Percentiles rank a stretch among this genome's conserved stretches.
Evolutionary conservation across 2,329 filamentous ascomycete genomes (phyloP).

Genomic region (Akanthomyces uredinophilus): DNA sequence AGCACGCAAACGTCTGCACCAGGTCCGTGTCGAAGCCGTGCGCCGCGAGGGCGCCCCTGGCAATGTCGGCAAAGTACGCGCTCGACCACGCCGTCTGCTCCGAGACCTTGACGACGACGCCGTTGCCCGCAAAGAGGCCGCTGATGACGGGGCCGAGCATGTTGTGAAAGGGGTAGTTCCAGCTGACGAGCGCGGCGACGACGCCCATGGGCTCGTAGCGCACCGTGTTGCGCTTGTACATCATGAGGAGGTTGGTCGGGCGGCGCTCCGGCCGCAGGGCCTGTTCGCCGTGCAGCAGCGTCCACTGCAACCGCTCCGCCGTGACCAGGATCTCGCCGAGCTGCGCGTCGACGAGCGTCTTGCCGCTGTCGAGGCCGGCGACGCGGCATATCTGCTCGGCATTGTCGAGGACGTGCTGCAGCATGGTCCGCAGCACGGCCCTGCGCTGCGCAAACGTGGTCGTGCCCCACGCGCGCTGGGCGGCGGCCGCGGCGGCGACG

Average conservation of each 20-base stretch:
- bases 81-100: constrained; percentile 95
- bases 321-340: constrained; percentile 95
- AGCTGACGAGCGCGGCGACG: constrained; percentile 86
- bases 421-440: constrained; percentile 72
- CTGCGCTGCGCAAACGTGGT: constrained; percentile 75
- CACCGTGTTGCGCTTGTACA: constrained; percentile 90
- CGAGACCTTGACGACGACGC: constrained; percentile 86
- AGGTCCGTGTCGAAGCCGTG: constrained; percentile 80
- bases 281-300: constrained; percentile 80
- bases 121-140: constrained; percentile 85
- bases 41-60: constrained; percentile 69
- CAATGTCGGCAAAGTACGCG: constrained; percentile 73
- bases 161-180: constrained; percentile 98
- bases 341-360: constrained; percentile 90
- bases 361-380: constrained; percentile 88
- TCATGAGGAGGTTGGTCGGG: constrained; percentile 88
- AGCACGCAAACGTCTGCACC: constrained; percentile 81
- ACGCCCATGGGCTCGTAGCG: constrained; percentile 89
- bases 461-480: constrained; percentile 70
- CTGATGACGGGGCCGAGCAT: constrained; percentile 87
- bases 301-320: constrained; percentile 91
- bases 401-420: constrained; percentile 80
- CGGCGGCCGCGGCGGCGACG: constrained; percentile 65
- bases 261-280: constrained; percentile 66
- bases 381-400: constrained; percentile 81